phyloP scores from a whole-genome alignment of 805 yeast species.

The Starmerella tilneyi region DNA sequence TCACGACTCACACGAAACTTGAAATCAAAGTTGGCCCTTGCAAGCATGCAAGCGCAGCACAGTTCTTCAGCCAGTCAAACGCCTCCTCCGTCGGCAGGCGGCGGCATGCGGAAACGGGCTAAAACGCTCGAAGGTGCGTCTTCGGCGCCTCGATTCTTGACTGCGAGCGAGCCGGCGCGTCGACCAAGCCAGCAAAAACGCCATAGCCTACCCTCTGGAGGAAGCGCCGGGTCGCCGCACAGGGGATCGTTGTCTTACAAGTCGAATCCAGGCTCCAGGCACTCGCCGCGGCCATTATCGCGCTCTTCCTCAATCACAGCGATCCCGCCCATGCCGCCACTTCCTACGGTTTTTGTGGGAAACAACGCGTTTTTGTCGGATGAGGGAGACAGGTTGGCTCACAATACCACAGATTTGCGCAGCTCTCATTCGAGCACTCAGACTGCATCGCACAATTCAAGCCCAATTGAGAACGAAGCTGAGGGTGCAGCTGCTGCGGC shows the following conservation, averaged over 20 bases:
- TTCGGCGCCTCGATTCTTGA: conserved; percentile 16
- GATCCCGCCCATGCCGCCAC: conserved; percentile 5
- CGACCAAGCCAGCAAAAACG: conserved; percentile 4
- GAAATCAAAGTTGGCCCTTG: conserved; percentile 36
- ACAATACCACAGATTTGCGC: too few relatives aligned
- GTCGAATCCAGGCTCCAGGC: not conserved
- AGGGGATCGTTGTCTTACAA: not conserved
- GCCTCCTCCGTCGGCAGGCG: not conserved
- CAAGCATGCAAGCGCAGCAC: conserved; percentile 34
- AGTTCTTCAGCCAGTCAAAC: conserved; percentile 4
- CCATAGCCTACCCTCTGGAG: conserved; percentile 1
- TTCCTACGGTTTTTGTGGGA: not conserved
- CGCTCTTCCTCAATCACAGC: not conserved
- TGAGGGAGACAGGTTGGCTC: too few relatives aligned
- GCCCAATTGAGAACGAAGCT: too few relatives aligned
- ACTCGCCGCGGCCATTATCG: not conserved
- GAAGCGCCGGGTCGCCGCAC: not conserved
- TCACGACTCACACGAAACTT: conserved; percentile 35
- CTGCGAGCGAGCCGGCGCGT: conserved; percentile 8
- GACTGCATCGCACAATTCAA: too few relatives aligned
- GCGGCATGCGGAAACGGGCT: conserved; percentile 19
- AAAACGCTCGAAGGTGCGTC: conserved; percentile 24
- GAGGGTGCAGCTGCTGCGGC: too few relatives aligned
- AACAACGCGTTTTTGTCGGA: not conserved
- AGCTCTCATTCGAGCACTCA: too few relatives aligned